Percentiles rank a stretch among this genome's conserved stretches.
phyloP scores from a whole-genome alignment of 2,329 filamentous ascomycete species.

The Fusarium sp. region DNA sequence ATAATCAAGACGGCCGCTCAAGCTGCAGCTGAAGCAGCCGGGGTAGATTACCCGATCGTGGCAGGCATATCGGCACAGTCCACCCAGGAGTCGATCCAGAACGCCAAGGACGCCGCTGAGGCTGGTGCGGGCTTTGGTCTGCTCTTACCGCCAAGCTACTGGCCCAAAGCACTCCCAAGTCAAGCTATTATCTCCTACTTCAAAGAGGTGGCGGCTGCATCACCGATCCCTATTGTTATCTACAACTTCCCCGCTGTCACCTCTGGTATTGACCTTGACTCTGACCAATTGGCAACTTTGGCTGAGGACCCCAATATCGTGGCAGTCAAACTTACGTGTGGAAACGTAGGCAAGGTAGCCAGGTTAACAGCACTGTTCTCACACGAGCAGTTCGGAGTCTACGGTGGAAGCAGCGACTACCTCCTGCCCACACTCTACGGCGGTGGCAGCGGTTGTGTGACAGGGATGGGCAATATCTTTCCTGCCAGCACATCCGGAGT shows the following conservation, averaged over 20 bases:
- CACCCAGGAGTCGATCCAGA: conserved; percentile 73
- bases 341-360: conserved; percentile 77
- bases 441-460: conserved; percentile 60
- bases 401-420: conserved; percentile 60
- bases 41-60: conserved; percentile 58
- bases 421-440: conserved; percentile 57
- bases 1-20: conserved; percentile 57
- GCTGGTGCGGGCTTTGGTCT: conserved; percentile 80
- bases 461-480: conserved; percentile 62
- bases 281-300: conserved; percentile 70
- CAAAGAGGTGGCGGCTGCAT: conserved; percentile 69
- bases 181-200: conserved; percentile 74
- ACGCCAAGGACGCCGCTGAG: conserved; percentile 74
- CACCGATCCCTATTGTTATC: conserved; percentile 75
- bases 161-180: conserved; percentile 66
- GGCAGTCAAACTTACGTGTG: conserved; percentile 77
- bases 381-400: conserved; percentile 58
- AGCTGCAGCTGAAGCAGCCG: conserved; percentile 54
- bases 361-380: conserved; percentile 62
- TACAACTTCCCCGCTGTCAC: conserved; percentile 78
- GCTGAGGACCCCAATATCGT: conserved; percentile 74
- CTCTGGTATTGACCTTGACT: conserved; percentile 74
- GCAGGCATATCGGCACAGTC: conserved; percentile 63
- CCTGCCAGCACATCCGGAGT: conserved; percentile 58
- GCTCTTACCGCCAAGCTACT: conserved; percentile 82